Evolutionary conservation across 225 moss, liverwort and hornwort species (phyloP), one percentile per base, ranked within the genome.

Genomic region (Climacium dendroides): DNA sequence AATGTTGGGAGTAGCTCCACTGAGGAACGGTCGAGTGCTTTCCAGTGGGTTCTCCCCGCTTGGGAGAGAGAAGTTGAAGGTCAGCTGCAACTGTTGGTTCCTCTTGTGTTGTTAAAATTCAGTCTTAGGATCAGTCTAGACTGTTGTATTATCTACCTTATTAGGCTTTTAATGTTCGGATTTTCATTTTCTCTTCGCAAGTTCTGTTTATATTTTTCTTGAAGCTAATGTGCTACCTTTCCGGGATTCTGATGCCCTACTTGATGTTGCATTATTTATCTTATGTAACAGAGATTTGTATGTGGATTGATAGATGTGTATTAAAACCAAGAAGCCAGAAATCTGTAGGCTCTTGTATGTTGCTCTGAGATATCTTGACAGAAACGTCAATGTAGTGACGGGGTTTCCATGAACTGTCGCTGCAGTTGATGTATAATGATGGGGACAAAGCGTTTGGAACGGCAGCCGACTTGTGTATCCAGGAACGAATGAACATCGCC

Each of bases 401-500:
- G 37, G 48, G 75, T 75, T 60, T 70, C 37, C 47, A 13, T 82
- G 83, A 66, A 63, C 47, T 72, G 54, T 37, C 35, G 66, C 80
- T 91, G 87, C 96, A 98, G 99, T 93, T 96, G 79, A 99, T 99
- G 97, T 99, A 99, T 76, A 99, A 94, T 43, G 99, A 99, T 78
- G 99, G 99, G 57, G 96, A 97, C 88, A 97, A 92, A 90, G 99
- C 99, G 35, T 99, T 97, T 90, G 99, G 99, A 86, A 99, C 99
- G 87, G 97, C 99, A 71, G 92, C 95, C 66, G 99, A 97, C 74
- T 90, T 99, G 37, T 96, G 97, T 91, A 86, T 97, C 64, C 95
- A 96, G 78, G 99, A 99, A 89, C 97, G 99, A 89, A 96, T 97
- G 97, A 95, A 95, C 65, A 94, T 99, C 86, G 99, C 99, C 45